Evolutionary conservation across 352 stramenopile species (phyloP).

Genomic region (Blastocystis sp.): DNA sequence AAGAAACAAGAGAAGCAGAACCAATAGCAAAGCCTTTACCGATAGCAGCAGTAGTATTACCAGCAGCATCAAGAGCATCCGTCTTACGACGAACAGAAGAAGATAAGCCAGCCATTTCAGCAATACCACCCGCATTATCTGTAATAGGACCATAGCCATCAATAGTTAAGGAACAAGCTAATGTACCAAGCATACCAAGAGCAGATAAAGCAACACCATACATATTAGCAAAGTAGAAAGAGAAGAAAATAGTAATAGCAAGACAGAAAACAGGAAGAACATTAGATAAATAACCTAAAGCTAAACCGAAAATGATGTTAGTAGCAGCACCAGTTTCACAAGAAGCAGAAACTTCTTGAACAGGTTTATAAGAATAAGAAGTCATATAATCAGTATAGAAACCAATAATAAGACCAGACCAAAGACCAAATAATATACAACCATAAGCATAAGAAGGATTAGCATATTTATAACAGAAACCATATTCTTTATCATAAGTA

Average conservation of each 20-base stretch:
- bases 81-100: constrained; percentile 91
- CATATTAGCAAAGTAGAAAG: constrained; percentile 82
- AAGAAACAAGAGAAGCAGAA: constrained; percentile 85
- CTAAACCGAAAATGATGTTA: constrained; percentile 98
- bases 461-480: constrained; percentile 58
- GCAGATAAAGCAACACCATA: constrained; percentile 84
- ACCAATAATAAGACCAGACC: constrained; percentile 86
- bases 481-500: not conserved
- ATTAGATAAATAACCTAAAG: constrained; percentile 92
- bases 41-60: constrained; percentile 96
- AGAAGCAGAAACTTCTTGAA: constrained; percentile 76
- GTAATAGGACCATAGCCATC: constrained; percentile 96
- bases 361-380: constrained; percentile 80
- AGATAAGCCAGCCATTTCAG: constrained; percentile 90
- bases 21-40: constrained; percentile 98
- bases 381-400: constrained; percentile 98
- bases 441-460: constrained; percentile 62
- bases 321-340: constrained; percentile 92
- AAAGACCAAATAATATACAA: constrained; percentile 77
- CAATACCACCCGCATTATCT: constrained; percentile 96
- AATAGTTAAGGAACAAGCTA: constrained; percentile 90
- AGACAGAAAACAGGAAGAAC: constrained; percentile 95
- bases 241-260: constrained; percentile 82
- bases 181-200: constrained; percentile 91
- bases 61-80: constrained; percentile 88